Evolutionary conservation across 352 stramenopile genomes (phyloP).

Genomic region (Globisporangium cystogenes): DNA sequence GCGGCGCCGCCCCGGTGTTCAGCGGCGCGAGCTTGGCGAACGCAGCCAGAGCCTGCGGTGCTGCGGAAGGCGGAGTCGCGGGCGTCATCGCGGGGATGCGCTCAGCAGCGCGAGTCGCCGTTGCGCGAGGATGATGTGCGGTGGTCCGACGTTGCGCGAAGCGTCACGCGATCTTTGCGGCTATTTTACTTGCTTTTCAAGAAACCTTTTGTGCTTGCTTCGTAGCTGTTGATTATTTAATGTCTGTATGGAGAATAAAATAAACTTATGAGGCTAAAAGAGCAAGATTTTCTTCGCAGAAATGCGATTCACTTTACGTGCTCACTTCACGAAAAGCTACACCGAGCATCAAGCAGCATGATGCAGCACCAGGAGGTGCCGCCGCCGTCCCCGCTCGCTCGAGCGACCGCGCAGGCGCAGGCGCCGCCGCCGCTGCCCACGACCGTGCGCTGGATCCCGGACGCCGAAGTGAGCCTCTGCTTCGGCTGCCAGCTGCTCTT

Average conservation of each 20-base stretch:
- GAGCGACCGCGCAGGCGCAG: background rate
- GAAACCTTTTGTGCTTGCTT: background rate
- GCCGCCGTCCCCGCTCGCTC: background rate
- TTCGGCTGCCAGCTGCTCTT: slow-evolving; percentile 77
- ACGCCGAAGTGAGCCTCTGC: slow-evolving; percentile 77
- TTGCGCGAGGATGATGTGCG: too few relatives aligned
- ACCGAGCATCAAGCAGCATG: background rate
- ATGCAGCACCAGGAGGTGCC: background rate
- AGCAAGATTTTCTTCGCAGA: too few relatives aligned
- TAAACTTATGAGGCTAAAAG: too few relatives aligned
- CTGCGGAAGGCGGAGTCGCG: background rate
- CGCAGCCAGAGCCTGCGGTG: background rate
- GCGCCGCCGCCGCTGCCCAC: slow-evolving; percentile 20
- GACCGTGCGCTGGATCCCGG: slow-evolving; percentile 80
- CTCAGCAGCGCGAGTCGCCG: too few relatives aligned
- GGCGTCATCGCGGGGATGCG: too few relatives aligned
- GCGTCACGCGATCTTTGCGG: slow-evolving; percentile 1
- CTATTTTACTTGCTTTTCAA: background rate
- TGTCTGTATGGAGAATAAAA: too few relatives aligned
- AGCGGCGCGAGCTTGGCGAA: slow-evolving; percentile 9
- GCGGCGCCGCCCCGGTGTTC: slow-evolving; percentile 5
- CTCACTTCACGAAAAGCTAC: too few relatives aligned
- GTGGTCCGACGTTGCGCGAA: background rate
- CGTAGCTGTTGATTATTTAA: too few relatives aligned
- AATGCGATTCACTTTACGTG: too few relatives aligned